Conservation (phyloP, 1,284 basidiomycete genomes). For the Ganoderma meredithae region DNA sequence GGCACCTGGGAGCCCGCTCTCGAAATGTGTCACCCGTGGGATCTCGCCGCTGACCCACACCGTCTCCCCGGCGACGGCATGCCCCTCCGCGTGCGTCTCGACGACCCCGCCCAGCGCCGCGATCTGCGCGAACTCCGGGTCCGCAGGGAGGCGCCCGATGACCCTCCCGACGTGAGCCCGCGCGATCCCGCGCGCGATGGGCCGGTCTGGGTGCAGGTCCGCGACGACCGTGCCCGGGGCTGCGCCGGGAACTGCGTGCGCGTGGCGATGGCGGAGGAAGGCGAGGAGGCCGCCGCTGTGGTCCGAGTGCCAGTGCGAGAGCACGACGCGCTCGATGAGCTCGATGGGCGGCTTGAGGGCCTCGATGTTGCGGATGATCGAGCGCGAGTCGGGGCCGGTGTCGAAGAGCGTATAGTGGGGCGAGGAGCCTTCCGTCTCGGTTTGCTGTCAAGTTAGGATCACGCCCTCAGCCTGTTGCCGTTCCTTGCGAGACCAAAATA, state of each 20-base stretch:
- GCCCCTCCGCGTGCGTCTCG: conserved; percentile 63
- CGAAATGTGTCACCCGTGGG: conserved; percentile 71
- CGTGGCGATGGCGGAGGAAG: conserved; percentile 57
- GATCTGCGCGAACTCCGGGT: conserved; percentile 78
- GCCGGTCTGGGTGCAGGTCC: conserved; percentile 81
- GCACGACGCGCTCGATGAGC: conserved; percentile 67
- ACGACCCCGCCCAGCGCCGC: conserved; percentile 60
- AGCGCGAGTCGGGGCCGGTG: conserved; percentile 78
- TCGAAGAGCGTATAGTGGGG: conserved; percentile 72
- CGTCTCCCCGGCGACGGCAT: conserved; percentile 64
- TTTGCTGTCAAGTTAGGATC: conserved; percentile 31
- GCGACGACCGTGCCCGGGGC: conserved; percentile 58
- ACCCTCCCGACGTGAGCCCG: conserved; percentile 57
- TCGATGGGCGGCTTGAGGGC: conserved; percentile 65
- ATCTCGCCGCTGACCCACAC: conserved; percentile 85
- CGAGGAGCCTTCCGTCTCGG: conserved; percentile 49
- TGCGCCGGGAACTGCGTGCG: no score
- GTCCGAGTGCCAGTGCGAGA: conserved; percentile 87
- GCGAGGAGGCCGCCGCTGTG: conserved; percentile 79
- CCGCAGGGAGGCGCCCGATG: conserved; percentile 64
- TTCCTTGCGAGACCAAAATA: not conserved
- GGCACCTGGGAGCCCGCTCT: conserved; percentile 71
- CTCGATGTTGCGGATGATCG: conserved; percentile 73
- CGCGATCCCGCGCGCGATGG: conserved; percentile 76
- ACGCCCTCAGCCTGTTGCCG: not conserved